Percentiles rank a stretch among this genome's conserved stretches.
phyloP scores from a whole-genome alignment of 257 asterid genomes.

The Primulina huaijiensis region DNA sequence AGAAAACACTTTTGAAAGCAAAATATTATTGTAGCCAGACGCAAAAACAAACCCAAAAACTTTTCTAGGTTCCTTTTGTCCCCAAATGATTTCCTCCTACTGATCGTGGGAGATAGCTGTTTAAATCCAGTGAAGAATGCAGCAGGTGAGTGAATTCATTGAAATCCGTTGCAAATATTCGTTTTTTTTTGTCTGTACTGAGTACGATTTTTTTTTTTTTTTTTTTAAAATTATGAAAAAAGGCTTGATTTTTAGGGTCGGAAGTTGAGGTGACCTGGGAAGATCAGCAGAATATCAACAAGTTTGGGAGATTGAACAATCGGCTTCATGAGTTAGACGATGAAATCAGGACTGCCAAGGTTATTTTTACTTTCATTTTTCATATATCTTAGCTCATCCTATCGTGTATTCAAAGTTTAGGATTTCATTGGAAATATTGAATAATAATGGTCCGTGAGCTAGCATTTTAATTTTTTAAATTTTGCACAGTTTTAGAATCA shows the following conservation, averaged over 20 bases:
- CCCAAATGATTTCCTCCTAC: not conserved
- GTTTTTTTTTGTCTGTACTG: no score
- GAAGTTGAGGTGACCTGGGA: conserved; percentile 90
- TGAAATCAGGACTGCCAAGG: conserved; percentile 88
- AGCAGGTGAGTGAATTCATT: not conserved
- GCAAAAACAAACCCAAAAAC: no score
- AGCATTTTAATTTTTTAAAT: not conserved
- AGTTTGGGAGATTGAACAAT: conserved; percentile 81
- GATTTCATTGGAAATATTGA: not conserved
- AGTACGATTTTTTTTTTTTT: not conserved
- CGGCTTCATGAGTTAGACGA: conserved; percentile 89
- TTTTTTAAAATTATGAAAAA: conserved; percentile 6
- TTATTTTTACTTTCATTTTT: conserved; percentile 12
- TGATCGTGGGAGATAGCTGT: not conserved
- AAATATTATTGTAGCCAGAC: no score
- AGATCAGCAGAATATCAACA: conserved; percentile 94
- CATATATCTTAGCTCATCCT: not conserved
- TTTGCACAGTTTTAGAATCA: no score
- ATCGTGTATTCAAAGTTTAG: not conserved
- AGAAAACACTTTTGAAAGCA: no score
- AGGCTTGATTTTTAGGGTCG: conserved; percentile 74
- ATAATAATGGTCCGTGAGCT: not conserved
- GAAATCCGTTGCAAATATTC: not conserved
- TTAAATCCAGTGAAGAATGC: not conserved
- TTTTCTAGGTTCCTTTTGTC: no score